Evolutionary conservation across 805 yeast genomes (phyloP).

Genomic region (Ogataea zsoltii): DNA sequence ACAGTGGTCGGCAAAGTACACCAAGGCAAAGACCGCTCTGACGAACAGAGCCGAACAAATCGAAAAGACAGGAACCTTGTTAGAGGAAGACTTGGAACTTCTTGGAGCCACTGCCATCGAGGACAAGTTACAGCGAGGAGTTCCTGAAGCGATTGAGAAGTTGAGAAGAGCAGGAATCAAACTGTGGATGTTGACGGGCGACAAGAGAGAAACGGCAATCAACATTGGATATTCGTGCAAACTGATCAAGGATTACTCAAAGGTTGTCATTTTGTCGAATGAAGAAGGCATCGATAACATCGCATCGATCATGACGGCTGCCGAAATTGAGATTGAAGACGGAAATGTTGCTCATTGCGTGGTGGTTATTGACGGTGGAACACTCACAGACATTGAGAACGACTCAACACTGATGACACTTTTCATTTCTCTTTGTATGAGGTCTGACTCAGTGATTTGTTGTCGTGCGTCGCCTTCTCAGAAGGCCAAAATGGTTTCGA

Average conservation of each 20-base stretch:
- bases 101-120: constrained; percentile 97
- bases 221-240: constrained; percentile 95
- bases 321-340: constrained; percentile 68
- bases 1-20: constrained; percentile 66
- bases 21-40: constrained; percentile 75
- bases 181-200: constrained; percentile 99
- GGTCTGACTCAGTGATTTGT: constrained; percentile 87
- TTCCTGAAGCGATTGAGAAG: constrained; percentile 90
- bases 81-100: constrained; percentile 70
- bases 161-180: constrained; percentile 90
- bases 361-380: constrained; percentile 91
- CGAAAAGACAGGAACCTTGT: constrained; percentile 67
- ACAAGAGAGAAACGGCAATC: constrained; percentile 96
- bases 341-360: constrained; percentile 92
- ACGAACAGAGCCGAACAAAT: constrained; percentile 64
- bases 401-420: constrained; percentile 72
- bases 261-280: constrained; percentile 66
- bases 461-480: constrained; percentile 98
- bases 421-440: constrained; percentile 81
- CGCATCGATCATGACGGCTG: constrained; percentile 67
- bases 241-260: constrained; percentile 88
- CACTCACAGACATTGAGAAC: constrained; percentile 68
- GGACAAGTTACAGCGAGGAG: constrained; percentile 96
- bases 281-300: constrained; percentile 50
- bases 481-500: constrained; percentile 84